Evolutionary conservation across 2,329 filamentous ascomycete species (phyloP), one percentile per base, ranked within the genome.

Genomic region (Helotiales sp.): DNA sequence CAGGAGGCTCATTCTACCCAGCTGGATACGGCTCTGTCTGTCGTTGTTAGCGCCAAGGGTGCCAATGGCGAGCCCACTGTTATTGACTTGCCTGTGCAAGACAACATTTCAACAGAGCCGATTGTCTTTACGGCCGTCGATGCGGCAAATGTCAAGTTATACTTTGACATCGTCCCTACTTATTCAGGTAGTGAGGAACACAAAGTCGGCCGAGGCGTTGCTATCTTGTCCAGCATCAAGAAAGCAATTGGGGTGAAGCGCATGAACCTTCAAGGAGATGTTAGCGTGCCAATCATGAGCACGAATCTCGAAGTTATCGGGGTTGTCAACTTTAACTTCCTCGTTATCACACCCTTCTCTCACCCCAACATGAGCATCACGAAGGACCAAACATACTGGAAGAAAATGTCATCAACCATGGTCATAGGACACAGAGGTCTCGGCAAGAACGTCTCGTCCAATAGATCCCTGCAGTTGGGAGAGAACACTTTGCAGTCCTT

Each of bases 401-500:
- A 91, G 76, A 96, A 91, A 72, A 79, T 96, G 71, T 84, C 89
- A 12, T 90, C 91, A 2, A 93, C 93, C 2, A 96, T 96, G 90
- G 84, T 88, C 15, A 86, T 88, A 58, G 84, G 85, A 12, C 85
- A 87, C 70, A 79, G 85, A 69, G 88, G 93, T 17, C 78, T 98
- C 27, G 95, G 95, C 65, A 98, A 98, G 78, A 99, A 99, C 72
- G 82, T 90, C 60, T 82, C 87, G 12, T 86, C 88, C 29, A 90
- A 91, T 70, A 90, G 87, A 60, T 97, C 93, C 1, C 79, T 99
- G 31, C 96, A 99, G 71, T 80, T 99, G 1, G 96, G 95, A 59
- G 95, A 99, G 74, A 99, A 99, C 72, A 99, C 95, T 0, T 81
- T 99, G 25, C 89, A 88, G 55, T 98, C 95, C 0, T 99, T 99